Conservation (phyloP, 2,329 filamentous ascomycete genomes). For the Trichothecium sympodiale region DNA sequence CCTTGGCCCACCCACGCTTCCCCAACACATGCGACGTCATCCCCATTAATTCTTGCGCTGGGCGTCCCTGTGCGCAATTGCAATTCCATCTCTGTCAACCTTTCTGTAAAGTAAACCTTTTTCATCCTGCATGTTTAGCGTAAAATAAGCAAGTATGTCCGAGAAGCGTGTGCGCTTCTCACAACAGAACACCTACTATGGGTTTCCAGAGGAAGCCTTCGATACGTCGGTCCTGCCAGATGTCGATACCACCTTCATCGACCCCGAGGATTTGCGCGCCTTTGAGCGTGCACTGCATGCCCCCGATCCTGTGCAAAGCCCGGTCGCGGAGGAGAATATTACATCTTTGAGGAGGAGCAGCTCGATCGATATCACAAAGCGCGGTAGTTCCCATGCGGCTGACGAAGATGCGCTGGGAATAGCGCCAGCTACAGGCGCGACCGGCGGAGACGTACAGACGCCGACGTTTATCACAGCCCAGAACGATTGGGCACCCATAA, state of each 20-base stretch:
- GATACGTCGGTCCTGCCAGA: slow-evolving; percentile 67
- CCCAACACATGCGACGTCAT: too few species aligned
- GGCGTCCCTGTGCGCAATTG: too few species aligned
- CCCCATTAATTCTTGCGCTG: too few species aligned
- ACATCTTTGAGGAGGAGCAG: slow-evolving; percentile 28
- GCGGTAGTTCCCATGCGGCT: slow-evolving; percentile 16
- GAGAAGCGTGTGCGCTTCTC: slow-evolving; percentile 8
- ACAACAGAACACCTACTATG: slow-evolving; percentile 29
- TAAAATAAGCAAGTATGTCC: slow-evolving; percentile 6
- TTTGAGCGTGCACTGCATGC: slow-evolving; percentile 77
- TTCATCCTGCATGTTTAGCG: too few species aligned
- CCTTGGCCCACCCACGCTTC: too few species aligned
- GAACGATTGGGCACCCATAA: slow-evolving; percentile 91
- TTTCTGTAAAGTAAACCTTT: too few species aligned
- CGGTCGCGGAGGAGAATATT: slow-evolving; percentile 38
- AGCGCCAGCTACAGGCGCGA: slow-evolving; percentile 25
- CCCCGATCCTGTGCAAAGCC: slow-evolving; percentile 60
- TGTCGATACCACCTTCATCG: slow-evolving; percentile 65
- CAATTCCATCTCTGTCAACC: too few species aligned
- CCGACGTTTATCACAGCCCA: slow-evolving; percentile 70
- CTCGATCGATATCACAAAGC: slow-evolving; percentile 31
- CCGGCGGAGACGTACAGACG: slow-evolving; percentile 21
- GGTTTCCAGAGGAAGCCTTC: slow-evolving; percentile 52
- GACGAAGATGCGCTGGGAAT: slow-evolving; percentile 23
- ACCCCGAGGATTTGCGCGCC: slow-evolving; percentile 58